Base-by-base conservation (phyloP, 2,329 filamentous ascomycete species). In the Penicillium sp. region DNA sequence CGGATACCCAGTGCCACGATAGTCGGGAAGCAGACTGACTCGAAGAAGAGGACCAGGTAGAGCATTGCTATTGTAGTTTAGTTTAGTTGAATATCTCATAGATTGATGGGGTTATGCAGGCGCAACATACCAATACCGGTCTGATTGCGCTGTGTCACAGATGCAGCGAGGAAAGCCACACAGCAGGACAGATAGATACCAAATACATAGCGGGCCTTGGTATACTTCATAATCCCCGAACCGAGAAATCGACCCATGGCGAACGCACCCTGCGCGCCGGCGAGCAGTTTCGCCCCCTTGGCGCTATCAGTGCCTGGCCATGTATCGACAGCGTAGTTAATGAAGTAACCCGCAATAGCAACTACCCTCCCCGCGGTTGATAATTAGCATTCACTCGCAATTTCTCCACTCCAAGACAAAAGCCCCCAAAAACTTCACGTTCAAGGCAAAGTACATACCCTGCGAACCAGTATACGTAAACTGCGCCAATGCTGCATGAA, bases 401-500 rank as follows among this genome's bases (percentile, higher is more conserved):
- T 28, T 10, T 31, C 31, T 31, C 8, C 25, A 28, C 25, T 28
- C 25, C 25, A 31, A 28, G 22, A n/a, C n/a, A 11, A 22, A 39
- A 4, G 15, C 28, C 8, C 28, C 22, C 22, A 3, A 22, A 22
- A n/a, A 28, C 12, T 45, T 28, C 39, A 41, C 4, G 5, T 42
- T 5, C 2, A 15, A 14, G 14, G 31, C 10, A 11, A 7, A 12
- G 1, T 12, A 64, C 60, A 17, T 57, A 75, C 83, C 87, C 69
- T 96, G 92, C 0, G 89, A 86, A 50, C 90, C 90, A 0, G 90
- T 89, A 73, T 94, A 95, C 72, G 87, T 90, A 75, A 93, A 93
- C 66, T 94, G 90, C 0, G 89, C 88, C 66, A 88, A 84, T 0
- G 89, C 85, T 12, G 89, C 90, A 68, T 91, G 89, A 81, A 92